These are phyloP conservation scores for Monilinia polystroma DNA, from an alignment of 2,329 filamentous ascomycete genomes.

Conservation along the genomic window DNA sequence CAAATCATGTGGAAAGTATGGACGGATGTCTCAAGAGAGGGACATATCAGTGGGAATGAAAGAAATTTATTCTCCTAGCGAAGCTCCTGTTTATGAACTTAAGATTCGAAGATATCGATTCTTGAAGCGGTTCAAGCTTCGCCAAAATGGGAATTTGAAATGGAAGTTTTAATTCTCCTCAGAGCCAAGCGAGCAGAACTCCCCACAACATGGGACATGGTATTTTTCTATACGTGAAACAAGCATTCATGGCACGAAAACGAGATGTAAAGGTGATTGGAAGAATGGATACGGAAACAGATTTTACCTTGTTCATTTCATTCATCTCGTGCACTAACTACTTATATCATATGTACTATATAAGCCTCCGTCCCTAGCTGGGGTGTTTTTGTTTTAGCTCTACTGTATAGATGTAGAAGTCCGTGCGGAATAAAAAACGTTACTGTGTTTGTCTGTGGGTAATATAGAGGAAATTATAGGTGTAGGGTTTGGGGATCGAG, in stretches of 20 bases:
- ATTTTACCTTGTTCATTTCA: background rate
- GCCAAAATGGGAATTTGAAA: background rate
- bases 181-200: background rate
- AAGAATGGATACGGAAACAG: background rate
- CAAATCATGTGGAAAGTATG: background rate
- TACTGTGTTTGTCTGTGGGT: conserved; percentile 5
- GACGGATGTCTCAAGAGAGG: background rate
- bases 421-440: background rate
- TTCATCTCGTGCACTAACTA: background rate
- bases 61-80: conserved; percentile 13
- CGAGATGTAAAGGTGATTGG: background rate
- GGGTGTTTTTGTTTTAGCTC: conserved; percentile 1
- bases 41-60: background rate
- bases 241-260: conserved; percentile 14
- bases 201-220: background rate
- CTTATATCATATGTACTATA: background rate
- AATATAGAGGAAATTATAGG: conserved; percentile 13
- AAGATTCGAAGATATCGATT: conserved; percentile 7
- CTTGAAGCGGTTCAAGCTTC: background rate
- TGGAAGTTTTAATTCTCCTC: background rate
- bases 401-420: background rate
- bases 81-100: background rate
- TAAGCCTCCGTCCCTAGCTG: background rate
- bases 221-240: background rate
- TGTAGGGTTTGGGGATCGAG: conserved; percentile 12